phyloP scores from a whole-genome alignment of 768 basidiomycete genomes.

The Steccherinum ochraceum region DNA sequence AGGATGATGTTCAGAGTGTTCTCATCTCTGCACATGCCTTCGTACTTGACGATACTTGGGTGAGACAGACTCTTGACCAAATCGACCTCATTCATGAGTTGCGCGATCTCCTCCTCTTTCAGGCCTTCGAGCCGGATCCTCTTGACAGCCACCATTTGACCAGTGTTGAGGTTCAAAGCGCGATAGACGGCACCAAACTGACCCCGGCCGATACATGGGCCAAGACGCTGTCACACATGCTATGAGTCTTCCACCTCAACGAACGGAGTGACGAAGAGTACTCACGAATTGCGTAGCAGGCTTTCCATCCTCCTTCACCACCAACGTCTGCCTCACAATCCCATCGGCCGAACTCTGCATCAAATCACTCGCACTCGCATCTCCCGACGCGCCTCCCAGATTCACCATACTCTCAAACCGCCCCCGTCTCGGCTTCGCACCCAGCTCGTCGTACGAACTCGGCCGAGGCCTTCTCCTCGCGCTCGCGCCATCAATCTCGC shows the following conservation, averaged over 20 bases:
- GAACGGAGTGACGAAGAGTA: conserved; percentile 12
- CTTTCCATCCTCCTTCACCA: conserved; percentile 79
- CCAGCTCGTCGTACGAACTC: conserved; percentile 63
- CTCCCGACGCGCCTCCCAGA: conserved; percentile 43
- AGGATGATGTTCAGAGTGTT: conserved; percentile 88
- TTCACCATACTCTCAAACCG: conserved; percentile 73
- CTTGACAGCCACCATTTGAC: conserved; percentile 99
- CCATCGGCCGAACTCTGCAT: conserved; percentile 36
- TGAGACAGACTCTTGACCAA: conserved; percentile 87
- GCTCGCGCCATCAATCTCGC: conserved; percentile 58
- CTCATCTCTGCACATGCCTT: conserved; percentile 89
- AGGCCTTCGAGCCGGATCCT: conserved; percentile 86
- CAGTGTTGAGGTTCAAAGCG: conserved; percentile 88
- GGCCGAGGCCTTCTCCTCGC: conserved; percentile 50
- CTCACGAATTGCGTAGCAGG: conserved; percentile 77
- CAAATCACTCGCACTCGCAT: conserved; percentile 62
- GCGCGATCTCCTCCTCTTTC: conserved; percentile 83
- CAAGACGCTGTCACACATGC: conserved; percentile 71
- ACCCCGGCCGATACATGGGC: conserved; percentile 94
- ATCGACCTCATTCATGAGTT: conserved; percentile 93
- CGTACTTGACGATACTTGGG: conserved; percentile 95
- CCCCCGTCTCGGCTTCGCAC: conserved; percentile 45
- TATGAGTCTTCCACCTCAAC: conserved; percentile 3
- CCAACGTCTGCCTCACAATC: conserved; percentile 56
- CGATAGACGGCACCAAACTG: conserved; percentile 97